A percentile compares a stretch with the other conserved stretches of the same genome.
phyloP scores from a whole-genome alignment of 495 filamentous ascomycete genomes.

The Penicillium daleae region DNA sequence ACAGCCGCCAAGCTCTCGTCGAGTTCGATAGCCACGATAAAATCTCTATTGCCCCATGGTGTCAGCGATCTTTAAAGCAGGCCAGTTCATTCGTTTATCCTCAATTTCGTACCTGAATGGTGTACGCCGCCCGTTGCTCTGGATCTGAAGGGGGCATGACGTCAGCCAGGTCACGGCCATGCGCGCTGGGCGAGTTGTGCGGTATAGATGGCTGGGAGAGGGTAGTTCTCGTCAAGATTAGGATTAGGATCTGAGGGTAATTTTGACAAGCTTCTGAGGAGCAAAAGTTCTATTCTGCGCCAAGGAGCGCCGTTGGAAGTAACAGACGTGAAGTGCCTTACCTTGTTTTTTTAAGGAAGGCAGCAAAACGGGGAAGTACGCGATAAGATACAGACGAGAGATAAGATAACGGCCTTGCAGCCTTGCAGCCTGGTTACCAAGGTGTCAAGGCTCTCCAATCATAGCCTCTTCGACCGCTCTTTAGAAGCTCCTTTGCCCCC shows the following conservation, averaged over 20 bases:
- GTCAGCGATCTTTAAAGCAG: neutral
- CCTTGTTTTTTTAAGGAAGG: conserved; percentile 2
- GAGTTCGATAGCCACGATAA: conserved; percentile 71
- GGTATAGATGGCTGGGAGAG: neutral
- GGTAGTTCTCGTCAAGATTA: neutral
- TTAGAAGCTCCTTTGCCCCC: neutral
- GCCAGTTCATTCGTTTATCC: neutral
- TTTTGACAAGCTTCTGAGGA: neutral
- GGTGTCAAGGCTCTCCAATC: neutral
- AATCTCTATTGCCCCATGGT: conserved; percentile 53
- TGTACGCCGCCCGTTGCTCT: conserved; percentile 48
- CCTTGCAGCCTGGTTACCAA: neutral
- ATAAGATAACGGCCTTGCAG: neutral
- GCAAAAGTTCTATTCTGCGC: neutral
- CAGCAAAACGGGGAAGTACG: too few species aligned
- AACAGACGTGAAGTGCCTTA: neutral
- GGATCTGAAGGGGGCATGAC: conserved; percentile 23
- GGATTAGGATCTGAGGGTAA: too few species aligned
- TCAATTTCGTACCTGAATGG: conserved; percentile 49
- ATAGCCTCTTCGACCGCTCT: too few species aligned
- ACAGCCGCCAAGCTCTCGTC: conserved; percentile 66
- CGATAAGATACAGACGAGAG: neutral
- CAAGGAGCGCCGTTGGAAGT: neutral
- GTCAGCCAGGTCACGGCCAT: conserved; percentile 23
- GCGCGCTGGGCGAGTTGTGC: neutral